These are phyloP conservation scores for Boletellus dicymbophilus DNA, from an alignment of 1,284 basidiomycete genomes.

Conservation along the genomic window DNA sequence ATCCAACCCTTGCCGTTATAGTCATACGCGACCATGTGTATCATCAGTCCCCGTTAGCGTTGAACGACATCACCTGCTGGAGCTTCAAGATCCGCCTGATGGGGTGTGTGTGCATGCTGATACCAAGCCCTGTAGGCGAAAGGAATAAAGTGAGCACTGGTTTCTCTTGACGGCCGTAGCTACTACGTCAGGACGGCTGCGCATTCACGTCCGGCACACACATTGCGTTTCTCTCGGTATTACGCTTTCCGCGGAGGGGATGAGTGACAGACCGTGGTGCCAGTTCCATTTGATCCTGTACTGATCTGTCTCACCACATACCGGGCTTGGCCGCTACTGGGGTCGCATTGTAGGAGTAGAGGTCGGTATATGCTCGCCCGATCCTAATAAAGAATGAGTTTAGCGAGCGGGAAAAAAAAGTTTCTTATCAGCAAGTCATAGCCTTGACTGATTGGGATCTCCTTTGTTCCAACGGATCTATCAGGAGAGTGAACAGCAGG, in stretches of 20 bases:
- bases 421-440: slow-evolving; percentile 15
- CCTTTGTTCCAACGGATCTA: slow-evolving; percentile 6
- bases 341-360: no score
- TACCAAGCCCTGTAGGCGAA: slow-evolving; percentile 1
- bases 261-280: neutral
- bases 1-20: slow-evolving; percentile 7
- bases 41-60: slow-evolving; percentile 1
- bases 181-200: neutral
- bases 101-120: slow-evolving; percentile 1
- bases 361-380: no score
- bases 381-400: no score
- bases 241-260: neutral
- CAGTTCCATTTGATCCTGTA: no score
- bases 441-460: slow-evolving; percentile 17
- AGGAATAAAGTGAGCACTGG: slow-evolving; percentile 8
- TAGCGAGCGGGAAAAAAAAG: no score
- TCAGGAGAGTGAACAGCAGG: neutral
- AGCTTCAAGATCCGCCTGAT: slow-evolving; percentile 20
- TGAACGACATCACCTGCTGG: neutral
- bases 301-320: neutral
- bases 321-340: neutral
- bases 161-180: neutral
- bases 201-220: slow-evolving; percentile 8
- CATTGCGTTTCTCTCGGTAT: slow-evolving; percentile 4
- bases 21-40: neutral